Conservation (phyloP, 176 grass and related monocot genomes). For the Triticum dicoccoides region DNA sequence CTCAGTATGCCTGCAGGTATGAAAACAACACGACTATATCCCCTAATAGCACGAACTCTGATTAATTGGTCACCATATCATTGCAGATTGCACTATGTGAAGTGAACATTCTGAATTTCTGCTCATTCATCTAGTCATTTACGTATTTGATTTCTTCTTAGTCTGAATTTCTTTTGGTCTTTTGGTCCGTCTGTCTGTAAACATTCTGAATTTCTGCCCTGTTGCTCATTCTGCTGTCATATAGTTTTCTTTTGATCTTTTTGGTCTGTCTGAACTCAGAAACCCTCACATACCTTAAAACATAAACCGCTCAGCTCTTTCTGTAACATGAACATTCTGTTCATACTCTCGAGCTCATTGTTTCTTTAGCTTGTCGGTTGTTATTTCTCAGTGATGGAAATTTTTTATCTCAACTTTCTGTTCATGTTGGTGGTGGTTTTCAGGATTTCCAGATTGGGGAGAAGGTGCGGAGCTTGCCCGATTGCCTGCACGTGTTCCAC, state of each 20-base stretch:
- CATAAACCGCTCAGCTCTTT: neutral
- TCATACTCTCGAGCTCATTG: neutral
- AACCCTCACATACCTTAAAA: too few species aligned
- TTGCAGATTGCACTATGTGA: too few species aligned
- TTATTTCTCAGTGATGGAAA: neutral
- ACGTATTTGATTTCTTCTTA: too few species aligned
- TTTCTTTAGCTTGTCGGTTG: neutral
- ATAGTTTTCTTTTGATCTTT: too few species aligned
- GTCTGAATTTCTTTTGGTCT: too few species aligned
- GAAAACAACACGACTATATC: neutral
- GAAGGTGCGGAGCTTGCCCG: constrained; percentile 70
- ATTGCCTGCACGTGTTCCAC: constrained; percentile 82
- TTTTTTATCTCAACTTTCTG: neutral
- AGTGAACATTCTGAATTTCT: too few species aligned
- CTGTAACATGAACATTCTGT: neutral
- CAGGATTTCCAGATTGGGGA: constrained; percentile 77
- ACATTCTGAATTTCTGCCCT: too few species aligned
- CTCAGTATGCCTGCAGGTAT: constrained; percentile 86
- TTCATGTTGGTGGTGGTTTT: neutral
- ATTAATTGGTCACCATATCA: neutral
- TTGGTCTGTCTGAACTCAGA: too few species aligned
- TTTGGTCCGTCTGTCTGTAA: too few species aligned
- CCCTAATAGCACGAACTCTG: neutral
- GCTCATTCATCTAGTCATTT: too few species aligned
- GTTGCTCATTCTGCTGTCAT: too few species aligned